Evolutionary conservation across 805 yeast genomes (phyloP).

Genomic region (Saccharomycopsis fibuligera): DNA sequence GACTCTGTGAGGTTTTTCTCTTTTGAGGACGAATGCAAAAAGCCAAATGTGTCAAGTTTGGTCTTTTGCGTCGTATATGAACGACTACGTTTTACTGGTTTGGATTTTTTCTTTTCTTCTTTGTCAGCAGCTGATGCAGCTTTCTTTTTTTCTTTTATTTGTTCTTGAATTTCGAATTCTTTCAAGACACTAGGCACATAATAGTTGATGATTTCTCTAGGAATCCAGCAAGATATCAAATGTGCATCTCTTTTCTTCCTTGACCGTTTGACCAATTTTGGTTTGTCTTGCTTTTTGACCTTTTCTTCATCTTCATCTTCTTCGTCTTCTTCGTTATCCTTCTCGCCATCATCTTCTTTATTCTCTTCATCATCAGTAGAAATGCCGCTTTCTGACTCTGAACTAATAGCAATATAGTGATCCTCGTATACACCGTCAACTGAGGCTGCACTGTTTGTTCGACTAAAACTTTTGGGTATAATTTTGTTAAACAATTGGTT

Average conservation of each 20-base stretch:
- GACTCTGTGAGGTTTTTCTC: neutral
- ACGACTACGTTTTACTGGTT: neutral
- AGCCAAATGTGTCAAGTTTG: slow-evolving; percentile 1
- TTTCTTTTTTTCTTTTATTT: neutral
- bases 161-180: neutral
- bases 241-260: neutral
- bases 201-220: slow-evolving; percentile 6
- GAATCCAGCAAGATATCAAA: slow-evolving; percentile 8
- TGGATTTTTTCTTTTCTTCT: neutral
- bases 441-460: no score
- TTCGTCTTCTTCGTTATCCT: neutral
- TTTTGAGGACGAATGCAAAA: neutral
- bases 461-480: no score
- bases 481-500: slow-evolving; percentile 9
- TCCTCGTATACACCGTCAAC: neutral
- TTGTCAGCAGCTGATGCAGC: neutral
- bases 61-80: slow-evolving; percentile 2
- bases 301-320: neutral
- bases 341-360: neutral
- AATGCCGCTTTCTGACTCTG: neutral
- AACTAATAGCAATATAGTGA: neutral
- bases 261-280: neutral
- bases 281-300: neutral
- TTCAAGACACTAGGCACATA: slow-evolving; percentile 11
- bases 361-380: neutral